Conservation (phyloP, 805 yeast genomes). For the Sugiyamaella marilandica region DNA sequence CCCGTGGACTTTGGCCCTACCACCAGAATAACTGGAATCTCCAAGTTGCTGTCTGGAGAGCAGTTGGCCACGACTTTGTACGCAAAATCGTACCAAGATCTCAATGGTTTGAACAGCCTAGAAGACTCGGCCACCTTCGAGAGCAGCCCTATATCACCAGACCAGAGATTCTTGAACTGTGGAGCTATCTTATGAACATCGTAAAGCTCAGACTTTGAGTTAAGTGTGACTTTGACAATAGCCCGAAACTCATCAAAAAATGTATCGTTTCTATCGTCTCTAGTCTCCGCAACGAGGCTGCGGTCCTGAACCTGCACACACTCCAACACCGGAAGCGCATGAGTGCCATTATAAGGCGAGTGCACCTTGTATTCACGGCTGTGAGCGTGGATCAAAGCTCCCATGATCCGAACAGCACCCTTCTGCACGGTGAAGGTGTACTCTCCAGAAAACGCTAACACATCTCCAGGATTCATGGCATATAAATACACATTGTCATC, state of each 20-base stretch:
- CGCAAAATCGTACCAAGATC: slow-evolving; percentile 23
- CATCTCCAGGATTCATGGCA: slow-evolving; percentile 17
- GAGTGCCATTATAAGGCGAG: slow-evolving; percentile 18
- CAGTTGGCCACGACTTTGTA: background rate
- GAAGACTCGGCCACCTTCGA: background rate
- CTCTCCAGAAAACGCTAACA: slow-evolving; percentile 29
- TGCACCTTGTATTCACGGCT: slow-evolving; percentile 10
- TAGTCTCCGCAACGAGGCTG: slow-evolving; percentile 10
- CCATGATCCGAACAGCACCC: slow-evolving; percentile 30
- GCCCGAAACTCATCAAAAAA: slow-evolving; percentile 10
- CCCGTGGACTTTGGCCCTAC: slow-evolving; percentile 76
- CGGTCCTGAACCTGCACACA: slow-evolving; percentile 14
- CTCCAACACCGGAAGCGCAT: slow-evolving; percentile 23
- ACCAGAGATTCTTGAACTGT: slow-evolving; percentile 25
- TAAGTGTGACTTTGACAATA: slow-evolving; percentile 2
- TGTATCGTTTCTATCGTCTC: slow-evolving; percentile 1
- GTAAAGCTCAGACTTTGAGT: slow-evolving; percentile 2
- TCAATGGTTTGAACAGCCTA: slow-evolving; percentile 12
- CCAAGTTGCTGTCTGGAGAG: background rate
- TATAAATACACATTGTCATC: background rate
- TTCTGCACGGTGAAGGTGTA: slow-evolving; percentile 26
- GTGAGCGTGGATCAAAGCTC: slow-evolving; percentile 23
- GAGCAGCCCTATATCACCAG: background rate
- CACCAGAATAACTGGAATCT: slow-evolving; percentile 33
- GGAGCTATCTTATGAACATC: slow-evolving; percentile 24